Evolutionary conservation across 139 green algal genomes (phyloP).

Genomic region (Closterium sp.): DNA sequence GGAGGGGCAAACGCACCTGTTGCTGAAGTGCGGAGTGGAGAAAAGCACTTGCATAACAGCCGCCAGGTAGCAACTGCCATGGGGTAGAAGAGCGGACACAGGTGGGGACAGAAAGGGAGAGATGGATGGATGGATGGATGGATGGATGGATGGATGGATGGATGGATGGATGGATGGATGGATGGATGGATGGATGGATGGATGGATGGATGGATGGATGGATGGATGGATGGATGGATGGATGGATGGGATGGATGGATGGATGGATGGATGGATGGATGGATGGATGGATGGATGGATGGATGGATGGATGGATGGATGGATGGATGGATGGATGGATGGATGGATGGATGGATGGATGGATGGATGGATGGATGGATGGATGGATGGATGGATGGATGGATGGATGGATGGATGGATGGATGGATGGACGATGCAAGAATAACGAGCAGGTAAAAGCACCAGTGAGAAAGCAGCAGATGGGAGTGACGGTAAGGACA

Average conservation of each 20-base stretch:
- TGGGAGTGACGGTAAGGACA: too few species aligned
- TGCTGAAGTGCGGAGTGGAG: constrained; percentile 24
- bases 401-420: not conserved
- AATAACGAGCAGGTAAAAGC: too few species aligned
- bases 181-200: not conserved
- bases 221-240: not conserved
- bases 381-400: not conserved
- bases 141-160: not conserved
- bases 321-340: not conserved
- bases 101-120: not conserved
- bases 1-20: not conserved
- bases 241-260: not conserved
- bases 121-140: not conserved
- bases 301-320: not conserved
- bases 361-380: not conserved
- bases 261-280: not conserved
- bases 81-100: not conserved
- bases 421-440: too few species aligned
- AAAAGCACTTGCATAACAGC: constrained; percentile 58
- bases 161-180: not conserved
- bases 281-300: not conserved
- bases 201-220: not conserved
- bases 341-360: not conserved
- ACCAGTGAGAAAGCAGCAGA: too few species aligned
- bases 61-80: constrained; percentile 57